A percentile compares a stretch with the other conserved stretches of the same genome.
Conservation (phyloP, 2,329 filamentous ascomycete genomes). For the Cordyceps cateniannulata region DNA sequence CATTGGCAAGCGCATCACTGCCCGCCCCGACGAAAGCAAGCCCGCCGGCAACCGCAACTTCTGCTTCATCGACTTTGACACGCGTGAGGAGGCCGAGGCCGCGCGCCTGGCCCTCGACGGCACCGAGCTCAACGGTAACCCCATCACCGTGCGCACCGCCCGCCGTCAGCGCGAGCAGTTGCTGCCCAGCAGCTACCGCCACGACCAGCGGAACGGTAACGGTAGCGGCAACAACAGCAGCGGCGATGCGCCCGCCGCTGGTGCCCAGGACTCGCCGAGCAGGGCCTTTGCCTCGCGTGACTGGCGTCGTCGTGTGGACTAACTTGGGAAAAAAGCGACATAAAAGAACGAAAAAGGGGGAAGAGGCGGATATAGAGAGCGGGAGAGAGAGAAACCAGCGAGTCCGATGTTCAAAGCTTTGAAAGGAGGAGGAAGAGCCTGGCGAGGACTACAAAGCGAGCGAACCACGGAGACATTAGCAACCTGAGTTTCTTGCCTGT, state of each 20-base stretch:
- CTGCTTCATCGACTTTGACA: conserved; percentile 59
- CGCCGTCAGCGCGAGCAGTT: conserved; percentile 8
- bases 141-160: conserved; percentile 10
- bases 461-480: not conserved
- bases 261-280: conserved; percentile 1
- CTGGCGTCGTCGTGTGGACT: conserved; percentile 12
- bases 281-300: conserved; percentile 10
- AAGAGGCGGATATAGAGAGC: not conserved
- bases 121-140: conserved; percentile 19
- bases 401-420: not conserved
- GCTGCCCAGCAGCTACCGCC: not conserved
- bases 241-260: not conserved
- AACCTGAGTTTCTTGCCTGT: not conserved
- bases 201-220: conserved; percentile 5
- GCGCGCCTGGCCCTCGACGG: conserved; percentile 41
- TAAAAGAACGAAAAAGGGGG: too few relatives aligned
- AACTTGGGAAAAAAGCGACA: not conserved
- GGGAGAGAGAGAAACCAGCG: not conserved
- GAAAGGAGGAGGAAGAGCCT: not conserved
- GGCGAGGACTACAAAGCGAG: not conserved
- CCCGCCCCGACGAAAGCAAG: conserved; percentile 44
- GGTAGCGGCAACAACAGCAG: not conserved
- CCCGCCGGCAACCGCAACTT: conserved; percentile 52
- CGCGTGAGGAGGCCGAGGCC: conserved; percentile 43
- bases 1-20: conserved; percentile 50